A percentile compares a stretch with the other conserved stretches of the same genome.
phyloP scores from a whole-genome alignment of 306 rosid species.

The Hippophae rhamnoides region DNA sequence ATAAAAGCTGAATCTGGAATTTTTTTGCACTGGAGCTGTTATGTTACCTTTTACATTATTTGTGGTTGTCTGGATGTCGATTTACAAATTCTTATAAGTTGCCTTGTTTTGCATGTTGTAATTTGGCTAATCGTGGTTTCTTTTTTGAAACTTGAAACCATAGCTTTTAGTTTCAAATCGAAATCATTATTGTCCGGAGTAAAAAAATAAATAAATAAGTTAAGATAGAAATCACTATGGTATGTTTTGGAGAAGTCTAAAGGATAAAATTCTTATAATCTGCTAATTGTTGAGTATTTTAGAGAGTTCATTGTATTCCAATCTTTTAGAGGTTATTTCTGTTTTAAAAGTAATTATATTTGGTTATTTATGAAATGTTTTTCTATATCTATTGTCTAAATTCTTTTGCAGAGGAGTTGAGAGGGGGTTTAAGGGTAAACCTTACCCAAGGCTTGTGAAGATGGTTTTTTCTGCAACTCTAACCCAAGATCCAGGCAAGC shows the following conservation, averaged over 20 bases:
- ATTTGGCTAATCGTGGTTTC: slow-evolving; percentile 2
- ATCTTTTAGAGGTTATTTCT: background rate
- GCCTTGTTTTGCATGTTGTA: background rate
- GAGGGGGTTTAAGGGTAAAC: slow-evolving; percentile 74
- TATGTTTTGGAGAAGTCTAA: background rate
- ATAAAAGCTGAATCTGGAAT: no score
- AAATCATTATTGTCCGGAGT: no score
- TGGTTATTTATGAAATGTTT: background rate
- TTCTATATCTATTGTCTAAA: slow-evolving; percentile 7
- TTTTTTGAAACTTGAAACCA: background rate
- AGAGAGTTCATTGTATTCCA: background rate
- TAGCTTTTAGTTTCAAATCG: no score
- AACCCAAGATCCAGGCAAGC: slow-evolving; percentile 85
- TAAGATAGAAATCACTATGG: no score
- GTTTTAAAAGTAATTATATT: background rate
- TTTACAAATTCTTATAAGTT: background rate
- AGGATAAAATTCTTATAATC: background rate
- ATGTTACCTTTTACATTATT: background rate
- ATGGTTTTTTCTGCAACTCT: slow-evolving; percentile 82
- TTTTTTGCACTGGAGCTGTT: background rate
- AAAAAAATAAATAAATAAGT: no score
- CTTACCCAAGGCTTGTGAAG: slow-evolving; percentile 73
- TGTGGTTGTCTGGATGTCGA: background rate
- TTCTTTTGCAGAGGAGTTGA: slow-evolving; percentile 54
- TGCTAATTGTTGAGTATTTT: background rate